Evolutionary conservation across 176 grass and related monocot species (phyloP).

Genomic region (Cenchrus purpureus): DNA sequence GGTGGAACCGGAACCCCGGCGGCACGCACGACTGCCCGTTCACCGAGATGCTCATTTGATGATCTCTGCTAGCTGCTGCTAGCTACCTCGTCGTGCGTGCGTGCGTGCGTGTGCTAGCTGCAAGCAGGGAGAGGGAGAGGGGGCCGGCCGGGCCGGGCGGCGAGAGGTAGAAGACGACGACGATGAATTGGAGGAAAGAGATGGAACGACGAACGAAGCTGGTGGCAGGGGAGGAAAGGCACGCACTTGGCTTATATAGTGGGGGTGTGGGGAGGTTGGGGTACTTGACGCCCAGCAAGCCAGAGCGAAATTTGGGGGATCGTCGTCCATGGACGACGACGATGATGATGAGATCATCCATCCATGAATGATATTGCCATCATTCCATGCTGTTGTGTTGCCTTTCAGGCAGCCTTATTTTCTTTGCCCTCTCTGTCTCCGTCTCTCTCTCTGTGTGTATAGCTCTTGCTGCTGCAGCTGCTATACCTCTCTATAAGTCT

Average conservation of each 20-base stretch:
- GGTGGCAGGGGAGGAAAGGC: conserved; percentile 34
- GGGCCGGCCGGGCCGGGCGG: background rate
- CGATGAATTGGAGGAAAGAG: conserved; percentile 3
- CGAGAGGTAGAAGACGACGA: background rate
- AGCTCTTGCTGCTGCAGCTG: background rate
- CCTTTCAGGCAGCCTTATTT: no score
- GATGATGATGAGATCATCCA: background rate
- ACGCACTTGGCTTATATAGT: conserved; percentile 52
- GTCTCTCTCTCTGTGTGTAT: background rate
- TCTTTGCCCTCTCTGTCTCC: no score
- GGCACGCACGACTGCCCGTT: conserved; percentile 97
- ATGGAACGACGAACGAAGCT: background rate
- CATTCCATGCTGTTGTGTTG: conserved; percentile 45
- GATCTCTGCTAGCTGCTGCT: no score
- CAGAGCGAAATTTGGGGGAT: conserved; percentile 25
- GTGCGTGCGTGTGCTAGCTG: no score
- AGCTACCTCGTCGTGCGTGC: no score
- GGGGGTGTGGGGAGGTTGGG: conserved; percentile 12
- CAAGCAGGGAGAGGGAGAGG: no score
- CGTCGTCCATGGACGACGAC: background rate
- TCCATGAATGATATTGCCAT: conserved; percentile 50
- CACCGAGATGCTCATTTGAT: conserved; percentile 94
- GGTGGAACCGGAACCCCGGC: conserved; percentile 97
- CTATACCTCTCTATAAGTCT: background rate
- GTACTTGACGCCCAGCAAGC: background rate